These are phyloP conservation scores for Aspergillus ochraceus DNA, from an alignment of 2,329 filamentous ascomycete species.

Conservation along the genomic window DNA sequence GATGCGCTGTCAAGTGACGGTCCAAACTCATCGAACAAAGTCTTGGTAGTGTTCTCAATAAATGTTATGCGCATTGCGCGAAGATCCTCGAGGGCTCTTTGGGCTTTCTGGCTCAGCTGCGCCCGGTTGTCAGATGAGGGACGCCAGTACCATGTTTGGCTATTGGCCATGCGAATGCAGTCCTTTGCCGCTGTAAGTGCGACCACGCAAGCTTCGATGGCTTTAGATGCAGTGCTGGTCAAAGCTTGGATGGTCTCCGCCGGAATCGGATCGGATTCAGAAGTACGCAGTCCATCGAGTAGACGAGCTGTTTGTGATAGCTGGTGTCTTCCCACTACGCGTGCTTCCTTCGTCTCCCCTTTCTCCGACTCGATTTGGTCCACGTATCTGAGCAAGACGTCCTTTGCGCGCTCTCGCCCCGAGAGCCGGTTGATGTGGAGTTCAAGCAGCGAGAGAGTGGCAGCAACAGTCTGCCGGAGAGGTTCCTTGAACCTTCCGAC, in stretches of 20 bases:
- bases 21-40: constrained; percentile 30
- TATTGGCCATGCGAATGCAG: constrained; percentile 31
- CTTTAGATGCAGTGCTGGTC: constrained; percentile 24
- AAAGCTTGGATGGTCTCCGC: constrained; percentile 36
- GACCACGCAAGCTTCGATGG: constrained; percentile 29
- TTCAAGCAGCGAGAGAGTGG: constrained; percentile 42
- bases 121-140: constrained; percentile 20
- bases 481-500: constrained; percentile 40
- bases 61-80: constrained; percentile 23
- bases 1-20: constrained; percentile 7
- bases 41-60: constrained; percentile 40
- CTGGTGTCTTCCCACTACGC: constrained; percentile 32
- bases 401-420: constrained; percentile 1
- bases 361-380: constrained; percentile 2
- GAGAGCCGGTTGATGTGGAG: constrained; percentile 40
- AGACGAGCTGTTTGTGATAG: constrained; percentile 35
- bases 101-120: constrained; percentile 21
- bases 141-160: constrained; percentile 28
- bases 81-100: constrained; percentile 26
- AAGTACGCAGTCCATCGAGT: constrained; percentile 39
- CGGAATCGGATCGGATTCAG: constrained; percentile 36
- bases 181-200: constrained; percentile 22
- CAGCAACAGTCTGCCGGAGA: constrained; percentile 37
- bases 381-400: constrained; percentile 2
- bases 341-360: not conserved